Evolutionary conservation across 768 basidiomycete species (phyloP), one percentile per base, ranked within the genome.

Genomic region (Mycena filopes): DNA sequence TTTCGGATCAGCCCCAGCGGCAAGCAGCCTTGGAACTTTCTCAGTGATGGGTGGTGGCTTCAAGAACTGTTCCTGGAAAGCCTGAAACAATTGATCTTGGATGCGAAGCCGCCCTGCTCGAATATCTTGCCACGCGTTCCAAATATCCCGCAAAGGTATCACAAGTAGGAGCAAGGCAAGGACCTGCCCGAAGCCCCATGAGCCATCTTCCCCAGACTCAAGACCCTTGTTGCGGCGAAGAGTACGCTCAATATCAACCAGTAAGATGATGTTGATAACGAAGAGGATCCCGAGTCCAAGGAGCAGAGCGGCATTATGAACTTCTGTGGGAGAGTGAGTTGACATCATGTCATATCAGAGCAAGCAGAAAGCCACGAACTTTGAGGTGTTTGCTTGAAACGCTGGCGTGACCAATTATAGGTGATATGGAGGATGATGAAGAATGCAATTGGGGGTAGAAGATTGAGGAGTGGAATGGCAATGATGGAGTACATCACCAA

Each of bases 261-360:
- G 16, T 13, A 59, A 49, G 47, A 59, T 38, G 42, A 59, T 41
- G 47, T 59, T 59, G 47, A 59, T 40, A 36, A 49, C 36, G 25
- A n/a, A 21, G 23, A 59, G 57, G 36, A 49, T n/a, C 47, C 15
- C 21, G 25, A 59, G 31, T 12, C 57, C 33, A n/a, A 48, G 46
- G 25, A 38, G 9, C 23, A 59, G 47, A 16, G 28, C 36, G 47
- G 42, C 29, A 29, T 28, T 46, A 29, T 56, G 55, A 33, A 33
- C 29, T 16, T 56, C 43, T 46, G 42, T 33, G 7, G n/a, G 7
- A 33, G 7, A 33, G 33, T 33, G 33, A 33, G 33, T 33, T n/a
- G n/a, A n/a, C n/a, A n/a, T n/a, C n/a, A n/a, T n/a, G n/a, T n/a
- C n/a, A n/a, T n/a, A n/a, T n/a, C n/a, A n/a, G n/a, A n/a, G n/a